Percentiles rank a stretch among this genome's conserved stretches.
Conservation (phyloP, 441 rosid genomes). For the Syzygium malaccense region DNA sequence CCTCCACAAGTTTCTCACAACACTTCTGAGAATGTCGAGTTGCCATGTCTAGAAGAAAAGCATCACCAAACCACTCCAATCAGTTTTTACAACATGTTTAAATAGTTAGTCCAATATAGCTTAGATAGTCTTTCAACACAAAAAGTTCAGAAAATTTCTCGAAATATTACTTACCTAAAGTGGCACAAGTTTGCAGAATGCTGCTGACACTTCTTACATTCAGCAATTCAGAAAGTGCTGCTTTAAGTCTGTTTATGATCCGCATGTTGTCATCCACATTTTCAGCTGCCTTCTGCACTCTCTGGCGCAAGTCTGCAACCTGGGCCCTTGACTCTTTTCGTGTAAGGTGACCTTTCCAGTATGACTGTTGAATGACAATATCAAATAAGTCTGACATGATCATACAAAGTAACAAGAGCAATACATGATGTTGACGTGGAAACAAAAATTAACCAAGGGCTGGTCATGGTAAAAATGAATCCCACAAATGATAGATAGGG, state of each 20-base stretch:
- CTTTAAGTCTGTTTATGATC: slow-evolving; percentile 65
- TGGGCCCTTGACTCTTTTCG: slow-evolving; percentile 63
- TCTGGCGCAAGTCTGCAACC: slow-evolving; percentile 51
- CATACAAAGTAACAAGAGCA: background rate
- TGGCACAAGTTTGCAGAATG: slow-evolving; percentile 81
- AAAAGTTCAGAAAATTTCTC: background rate
- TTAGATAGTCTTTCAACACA: background rate
- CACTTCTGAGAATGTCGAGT: slow-evolving; percentile 77
- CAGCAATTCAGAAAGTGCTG: slow-evolving; percentile 68
- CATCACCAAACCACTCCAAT: background rate
- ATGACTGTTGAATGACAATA: slow-evolving; percentile 31
- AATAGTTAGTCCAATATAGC: background rate
- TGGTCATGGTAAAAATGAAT: background rate
- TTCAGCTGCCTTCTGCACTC: slow-evolving; percentile 64
- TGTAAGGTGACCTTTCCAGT: slow-evolving; percentile 73
- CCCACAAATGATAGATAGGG: background rate
- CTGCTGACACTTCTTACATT: slow-evolving; percentile 74
- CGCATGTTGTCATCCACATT: slow-evolving; percentile 80
- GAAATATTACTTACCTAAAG: slow-evolving; percentile 43
- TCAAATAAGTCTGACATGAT: background rate
- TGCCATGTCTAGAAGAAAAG: slow-evolving; percentile 44
- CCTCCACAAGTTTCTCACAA: slow-evolving; percentile 83
- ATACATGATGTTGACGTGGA: background rate
- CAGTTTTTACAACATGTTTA: background rate
- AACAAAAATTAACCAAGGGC: background rate